Conservation (phyloP, 108 stramenopile species). For the Conticribra weissflogii region DNA sequence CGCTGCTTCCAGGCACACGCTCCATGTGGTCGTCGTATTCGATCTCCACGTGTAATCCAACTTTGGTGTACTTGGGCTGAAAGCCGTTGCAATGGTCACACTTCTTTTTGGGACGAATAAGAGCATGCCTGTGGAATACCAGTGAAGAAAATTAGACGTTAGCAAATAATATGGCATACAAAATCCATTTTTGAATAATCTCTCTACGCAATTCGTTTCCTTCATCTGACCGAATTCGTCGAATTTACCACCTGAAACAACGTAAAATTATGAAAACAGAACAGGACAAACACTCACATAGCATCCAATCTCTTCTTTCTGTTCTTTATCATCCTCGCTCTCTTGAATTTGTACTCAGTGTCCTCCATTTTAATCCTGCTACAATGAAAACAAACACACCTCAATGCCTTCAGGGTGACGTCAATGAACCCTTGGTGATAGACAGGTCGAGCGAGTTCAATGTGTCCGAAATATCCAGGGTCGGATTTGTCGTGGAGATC, state of each 20-base stretch:
- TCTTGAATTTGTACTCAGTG: constrained; percentile 84
- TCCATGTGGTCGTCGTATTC: constrained; percentile 84
- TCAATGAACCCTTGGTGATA: constrained; percentile 97
- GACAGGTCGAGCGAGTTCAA: constrained; percentile 95
- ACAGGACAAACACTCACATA: constrained; percentile 43
- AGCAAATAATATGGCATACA: no score
- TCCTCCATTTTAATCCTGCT: constrained; percentile 79
- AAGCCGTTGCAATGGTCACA: constrained; percentile 89
- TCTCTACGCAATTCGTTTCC: no score
- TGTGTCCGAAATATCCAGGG: constrained; percentile 99
- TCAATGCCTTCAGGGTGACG: constrained; percentile 83
- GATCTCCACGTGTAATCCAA: constrained; percentile 86
- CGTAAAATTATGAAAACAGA: background rate
- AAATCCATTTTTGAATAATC: no score
- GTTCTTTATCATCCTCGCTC: constrained; percentile 57
- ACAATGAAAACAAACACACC: constrained; percentile 97
- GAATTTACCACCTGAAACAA: background rate
- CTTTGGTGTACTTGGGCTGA: constrained; percentile 86
- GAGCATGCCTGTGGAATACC: constrained; percentile 52
- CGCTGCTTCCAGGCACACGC: constrained; percentile 60
- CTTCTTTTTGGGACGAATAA: constrained; percentile 85
- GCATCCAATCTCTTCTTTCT: constrained; percentile 79
- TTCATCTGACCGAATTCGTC: no score
- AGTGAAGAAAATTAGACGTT: no score
- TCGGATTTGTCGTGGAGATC: constrained; percentile 89